Conservation (phyloP, 2,329 filamentous ascomycete species). For the Colletotrichum lentis region DNA sequence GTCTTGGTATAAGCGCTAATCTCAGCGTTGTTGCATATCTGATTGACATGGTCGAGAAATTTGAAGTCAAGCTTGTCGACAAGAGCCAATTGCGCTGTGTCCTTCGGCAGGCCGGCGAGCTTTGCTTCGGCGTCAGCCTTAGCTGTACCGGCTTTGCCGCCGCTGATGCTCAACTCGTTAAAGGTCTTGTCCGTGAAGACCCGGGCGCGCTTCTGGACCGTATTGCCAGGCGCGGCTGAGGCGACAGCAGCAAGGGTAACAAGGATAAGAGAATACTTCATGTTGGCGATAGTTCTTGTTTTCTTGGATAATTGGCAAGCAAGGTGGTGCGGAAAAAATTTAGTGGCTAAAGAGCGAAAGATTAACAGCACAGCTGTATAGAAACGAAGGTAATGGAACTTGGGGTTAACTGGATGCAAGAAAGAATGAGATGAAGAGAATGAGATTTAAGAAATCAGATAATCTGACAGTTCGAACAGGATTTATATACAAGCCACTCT, state of each 20-base stretch:
- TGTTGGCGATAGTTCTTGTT: conserved; percentile 29
- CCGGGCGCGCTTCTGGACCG: conserved; percentile 39
- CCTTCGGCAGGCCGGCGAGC: conserved; percentile 49
- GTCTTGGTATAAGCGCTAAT: conserved; percentile 61
- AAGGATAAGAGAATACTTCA: conserved; percentile 49
- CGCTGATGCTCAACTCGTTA: conserved; percentile 57
- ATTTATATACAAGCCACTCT: not conserved
- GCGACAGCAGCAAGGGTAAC: conserved; percentile 42
- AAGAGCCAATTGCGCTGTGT: conserved; percentile 46
- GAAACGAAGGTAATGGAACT: conserved; percentile 1
- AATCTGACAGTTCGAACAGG: conserved; percentile 18
- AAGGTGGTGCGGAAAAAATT: conserved; percentile 25
- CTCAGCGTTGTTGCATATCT: conserved; percentile 63
- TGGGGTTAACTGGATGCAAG: not conserved
- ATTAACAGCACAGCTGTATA: conserved; percentile 32
- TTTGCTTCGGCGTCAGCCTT: conserved; percentile 54
- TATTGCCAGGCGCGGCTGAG: conserved; percentile 41
- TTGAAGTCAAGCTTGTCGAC: conserved; percentile 59
- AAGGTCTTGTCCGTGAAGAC: conserved; percentile 50
- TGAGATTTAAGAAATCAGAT: not conserved
- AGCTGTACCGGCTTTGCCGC: conserved; percentile 56
- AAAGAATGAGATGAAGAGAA: conserved; percentile 16
- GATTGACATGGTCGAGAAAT: conserved; percentile 59
- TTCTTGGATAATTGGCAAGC: not conserved
- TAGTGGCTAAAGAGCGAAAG: conserved; percentile 15